These are phyloP conservation scores for Backusella mclennaniae DNA, from an alignment of 192 early-diverging fungal genomes.

Conservation along the genomic window DNA sequence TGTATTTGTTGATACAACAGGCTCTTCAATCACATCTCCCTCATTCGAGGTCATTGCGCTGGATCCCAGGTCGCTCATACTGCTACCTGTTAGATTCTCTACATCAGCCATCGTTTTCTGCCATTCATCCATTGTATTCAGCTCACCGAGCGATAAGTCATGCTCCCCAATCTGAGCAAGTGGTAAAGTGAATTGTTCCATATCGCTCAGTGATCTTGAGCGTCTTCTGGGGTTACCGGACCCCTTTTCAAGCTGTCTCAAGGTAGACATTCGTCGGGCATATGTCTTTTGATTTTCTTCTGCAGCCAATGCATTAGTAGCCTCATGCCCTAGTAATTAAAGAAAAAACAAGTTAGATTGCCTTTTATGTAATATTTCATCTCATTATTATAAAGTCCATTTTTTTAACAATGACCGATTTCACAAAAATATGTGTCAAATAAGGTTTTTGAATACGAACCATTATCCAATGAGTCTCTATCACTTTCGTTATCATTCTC, in stretches of 20 bases:
- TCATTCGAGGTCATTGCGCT: neutral
- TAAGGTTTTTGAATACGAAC: neutral
- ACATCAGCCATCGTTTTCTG: constrained; percentile 8
- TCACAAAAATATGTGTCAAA: neutral
- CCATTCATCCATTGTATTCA: constrained; percentile 17
- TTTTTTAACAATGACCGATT: neutral
- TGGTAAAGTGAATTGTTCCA: neutral
- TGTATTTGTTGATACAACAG: neutral
- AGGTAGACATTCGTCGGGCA: constrained; percentile 22
- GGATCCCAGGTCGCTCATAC: neutral
- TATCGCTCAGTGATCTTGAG: constrained; percentile 19
- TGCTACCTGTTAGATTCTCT: neutral
- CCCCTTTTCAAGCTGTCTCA: constrained; percentile 21
- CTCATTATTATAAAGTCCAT: neutral
- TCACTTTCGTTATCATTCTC: neutral
- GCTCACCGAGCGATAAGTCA: neutral
- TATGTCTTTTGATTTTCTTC: constrained; percentile 5
- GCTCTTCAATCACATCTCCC: neutral
- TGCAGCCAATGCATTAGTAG: neutral
- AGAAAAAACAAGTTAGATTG: constrained; percentile 5
- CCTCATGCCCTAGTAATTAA: constrained; percentile 5
- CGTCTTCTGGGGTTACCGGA: constrained; percentile 13
- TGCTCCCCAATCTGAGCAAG: neutral
- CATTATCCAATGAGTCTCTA: neutral
- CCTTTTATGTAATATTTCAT: constrained; percentile 5